Evolutionary conservation across 306 rosid genomes (phyloP).

Genomic region (Rosa multiflora): DNA sequence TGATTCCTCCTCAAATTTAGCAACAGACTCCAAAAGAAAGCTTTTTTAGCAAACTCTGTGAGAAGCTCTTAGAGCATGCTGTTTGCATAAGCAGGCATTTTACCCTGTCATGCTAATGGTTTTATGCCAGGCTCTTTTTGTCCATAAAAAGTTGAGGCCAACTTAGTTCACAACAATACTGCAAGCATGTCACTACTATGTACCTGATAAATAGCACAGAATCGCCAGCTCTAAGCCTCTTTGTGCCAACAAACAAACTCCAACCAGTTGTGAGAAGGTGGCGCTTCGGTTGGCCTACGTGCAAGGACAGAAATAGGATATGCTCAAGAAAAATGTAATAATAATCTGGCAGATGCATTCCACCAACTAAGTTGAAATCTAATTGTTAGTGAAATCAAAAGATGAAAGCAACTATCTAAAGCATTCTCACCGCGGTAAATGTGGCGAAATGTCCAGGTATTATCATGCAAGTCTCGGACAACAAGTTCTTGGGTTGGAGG

Average conservation of each 20-base stretch:
- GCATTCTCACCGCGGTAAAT: conserved; percentile 74
- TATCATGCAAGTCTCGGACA: conserved; percentile 89
- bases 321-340: background rate
- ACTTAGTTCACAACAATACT: background rate
- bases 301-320: conserved; percentile 8
- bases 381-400: background rate
- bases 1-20: background rate
- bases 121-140: background rate
- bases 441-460: conserved; percentile 90
- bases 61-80: background rate
- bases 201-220: conserved; percentile 95
- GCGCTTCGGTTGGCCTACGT: conserved; percentile 90
- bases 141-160: background rate
- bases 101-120: background rate
- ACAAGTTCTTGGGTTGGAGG: conserved; percentile 91
- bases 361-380: background rate
- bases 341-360: background rate
- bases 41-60: background rate
- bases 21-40: background rate
- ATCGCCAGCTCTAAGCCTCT: conserved; percentile 92
- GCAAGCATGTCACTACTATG: background rate
- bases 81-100: background rate
- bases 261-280: conserved; percentile 99
- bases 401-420: background rate
- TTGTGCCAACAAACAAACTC: conserved; percentile 87